Evolutionary conservation across 2,329 filamentous ascomycete species (phyloP), one percentile per base, ranked within the genome.

Genomic region (Arthrinium puccinioides): DNA sequence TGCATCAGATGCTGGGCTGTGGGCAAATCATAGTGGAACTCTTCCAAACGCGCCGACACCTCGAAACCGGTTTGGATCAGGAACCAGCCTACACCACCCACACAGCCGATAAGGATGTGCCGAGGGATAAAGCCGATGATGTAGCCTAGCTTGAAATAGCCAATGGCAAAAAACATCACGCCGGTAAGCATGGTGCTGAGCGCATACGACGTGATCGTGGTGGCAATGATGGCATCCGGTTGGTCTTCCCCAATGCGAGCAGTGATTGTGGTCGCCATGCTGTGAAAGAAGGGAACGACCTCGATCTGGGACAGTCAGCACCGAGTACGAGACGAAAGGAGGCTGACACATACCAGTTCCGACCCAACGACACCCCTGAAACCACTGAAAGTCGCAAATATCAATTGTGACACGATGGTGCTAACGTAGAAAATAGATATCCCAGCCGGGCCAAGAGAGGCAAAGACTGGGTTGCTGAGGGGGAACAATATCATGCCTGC

Each of bases 341-440:
- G 11, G 6, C 14, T 10, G 14, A 20, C 9, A 60, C 72, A 47
- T 63, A 82, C 79, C 80, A 98, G 82, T 60, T 98, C 92, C 3
- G 92, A 97, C 5, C 92, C 92, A 41, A 98, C 80, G 4, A 87
- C 88, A 13, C 92, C 90, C 47, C 76, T 83, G 65, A 98, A 98
- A 23, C 87, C 80, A 52, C 89, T 96, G 1, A 87, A 84, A 15
- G 74, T 72, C 0, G 90, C 96, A 57, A 90, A 97, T 13, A 87
- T 84, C 36, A 98, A 61, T 57, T 98, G 92, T 0, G 92, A 85
- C 27, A 97, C 76, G 45, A 98, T 95, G 40, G 89, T 96, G 70
- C 89, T 96, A 49, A 98, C 86, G 59, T 97, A 98, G 65, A 97
- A 98, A 62, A 98, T 96, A 1, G 92, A 95, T 39, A 98, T 95